Conservation (phyloP, 2,329 filamentous ascomycete genomes). For the Leptographium radiaticola region DNA sequence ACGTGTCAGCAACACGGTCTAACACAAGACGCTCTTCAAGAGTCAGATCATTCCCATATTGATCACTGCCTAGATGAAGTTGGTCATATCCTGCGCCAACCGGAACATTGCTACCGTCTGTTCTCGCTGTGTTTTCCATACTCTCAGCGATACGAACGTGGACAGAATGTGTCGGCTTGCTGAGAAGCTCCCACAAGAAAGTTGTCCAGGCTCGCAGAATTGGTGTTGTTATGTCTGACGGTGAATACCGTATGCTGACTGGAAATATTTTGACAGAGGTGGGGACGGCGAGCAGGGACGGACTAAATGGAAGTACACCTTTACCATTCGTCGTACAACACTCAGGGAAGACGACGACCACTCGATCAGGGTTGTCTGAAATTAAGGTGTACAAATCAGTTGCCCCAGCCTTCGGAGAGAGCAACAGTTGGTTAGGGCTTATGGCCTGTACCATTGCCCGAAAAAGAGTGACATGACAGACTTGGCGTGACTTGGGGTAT, state of each 20-base stretch:
- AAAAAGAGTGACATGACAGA: slow-evolving; percentile 65
- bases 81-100: background rate
- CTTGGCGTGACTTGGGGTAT: slow-evolving; percentile 60
- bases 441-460: slow-evolving; percentile 65
- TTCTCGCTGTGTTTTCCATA: slow-evolving; percentile 37
- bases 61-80: background rate
- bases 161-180: slow-evolving; percentile 76
- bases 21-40: slow-evolving; percentile 56
- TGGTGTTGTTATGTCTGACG: slow-evolving; percentile 81
- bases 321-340: slow-evolving; percentile 89
- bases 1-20: slow-evolving; percentile 68
- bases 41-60: slow-evolving; percentile 15
- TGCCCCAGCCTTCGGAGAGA: slow-evolving; percentile 24
- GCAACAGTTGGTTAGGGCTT: slow-evolving; percentile 35
- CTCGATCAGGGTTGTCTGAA: slow-evolving; percentile 54
- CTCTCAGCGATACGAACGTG: slow-evolving; percentile 79
- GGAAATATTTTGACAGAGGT: slow-evolving; percentile 70
- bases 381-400: slow-evolving; percentile 52
- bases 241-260: slow-evolving; percentile 77
- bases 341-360: slow-evolving; percentile 84
- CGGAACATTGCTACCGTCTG: background rate
- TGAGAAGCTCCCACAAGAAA: slow-evolving; percentile 80
- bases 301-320: slow-evolving; percentile 74
- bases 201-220: slow-evolving; percentile 58
- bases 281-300: slow-evolving; percentile 56